These are phyloP conservation scores for Rhododendron vialii DNA, from an alignment of 148 eudicot species.

Conservation along the genomic window DNA sequence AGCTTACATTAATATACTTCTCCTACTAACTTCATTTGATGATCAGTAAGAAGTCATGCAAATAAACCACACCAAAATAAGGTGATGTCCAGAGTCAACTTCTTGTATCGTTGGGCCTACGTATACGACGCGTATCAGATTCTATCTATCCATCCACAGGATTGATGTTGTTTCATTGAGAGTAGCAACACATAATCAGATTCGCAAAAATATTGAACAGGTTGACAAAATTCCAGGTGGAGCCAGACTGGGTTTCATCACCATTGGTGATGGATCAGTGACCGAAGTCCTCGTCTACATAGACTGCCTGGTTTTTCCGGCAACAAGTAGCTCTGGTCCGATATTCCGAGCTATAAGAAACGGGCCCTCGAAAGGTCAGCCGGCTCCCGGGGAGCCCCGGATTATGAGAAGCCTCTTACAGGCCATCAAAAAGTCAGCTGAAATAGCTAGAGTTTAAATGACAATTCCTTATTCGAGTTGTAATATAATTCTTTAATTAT, in stretches of 20 bases:
- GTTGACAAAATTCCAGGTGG: constrained; percentile 92
- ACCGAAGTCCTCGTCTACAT: constrained; percentile 63
- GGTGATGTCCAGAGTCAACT: neutral
- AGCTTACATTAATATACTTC: neutral
- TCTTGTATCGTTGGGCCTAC: neutral
- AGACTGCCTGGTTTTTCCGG: constrained; percentile 66
- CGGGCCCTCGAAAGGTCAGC: constrained; percentile 47
- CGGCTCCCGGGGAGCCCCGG: constrained; percentile 86
- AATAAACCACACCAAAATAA: neutral
- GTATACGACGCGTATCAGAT: neutral
- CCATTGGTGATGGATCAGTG: constrained; percentile 48
- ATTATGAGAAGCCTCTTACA: constrained; percentile 81
- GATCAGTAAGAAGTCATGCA: neutral
- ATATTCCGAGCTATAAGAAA: constrained; percentile 70
- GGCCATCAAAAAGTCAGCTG: constrained; percentile 62
- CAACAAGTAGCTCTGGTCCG: constrained; percentile 37
- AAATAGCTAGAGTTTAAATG: constrained; percentile 52
- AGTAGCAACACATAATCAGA: neutral
- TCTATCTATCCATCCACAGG: no score
- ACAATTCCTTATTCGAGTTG: neutral
- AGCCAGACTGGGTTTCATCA: constrained; percentile 73
- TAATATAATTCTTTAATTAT: neutral
- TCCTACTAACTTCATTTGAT: neutral
- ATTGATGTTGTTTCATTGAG: neutral
- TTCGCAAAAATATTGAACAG: constrained; percentile 29